Evolutionary conservation across 2,329 filamentous ascomycete species (phyloP).

Genomic region (Nigrospora osmanthi): DNA sequence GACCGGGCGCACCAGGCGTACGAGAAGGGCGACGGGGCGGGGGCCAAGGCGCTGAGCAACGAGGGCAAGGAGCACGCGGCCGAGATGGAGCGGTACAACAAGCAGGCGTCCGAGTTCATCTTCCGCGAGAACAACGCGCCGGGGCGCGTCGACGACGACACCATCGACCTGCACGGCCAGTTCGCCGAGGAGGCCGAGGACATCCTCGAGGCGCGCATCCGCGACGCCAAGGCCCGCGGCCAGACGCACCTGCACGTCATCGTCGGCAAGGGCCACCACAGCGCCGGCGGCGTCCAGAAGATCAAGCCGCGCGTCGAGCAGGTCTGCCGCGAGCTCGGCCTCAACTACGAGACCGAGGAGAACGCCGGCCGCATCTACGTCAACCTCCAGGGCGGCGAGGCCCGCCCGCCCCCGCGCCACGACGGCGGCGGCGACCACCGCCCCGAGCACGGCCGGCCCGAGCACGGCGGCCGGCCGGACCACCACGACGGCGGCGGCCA

Average conservation of each 20-base stretch:
- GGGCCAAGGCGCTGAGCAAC: constrained; percentile 76
- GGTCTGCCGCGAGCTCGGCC: constrained; percentile 72
- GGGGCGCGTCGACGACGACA: constrained; percentile 68
- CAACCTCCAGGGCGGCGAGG: constrained; percentile 69
- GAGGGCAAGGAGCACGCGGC: constrained; percentile 74
- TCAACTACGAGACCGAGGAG: constrained; percentile 75
- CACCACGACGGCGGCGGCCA: constrained; percentile 28
- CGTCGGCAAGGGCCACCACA: constrained; percentile 92
- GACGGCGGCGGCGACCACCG: constrained; percentile 22
- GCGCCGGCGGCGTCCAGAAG: constrained; percentile 74
- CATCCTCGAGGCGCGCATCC: constrained; percentile 80
- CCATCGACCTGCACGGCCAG: constrained; percentile 89
- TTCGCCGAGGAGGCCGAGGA: constrained; percentile 93
- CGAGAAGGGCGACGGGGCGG: constrained; percentile 69
- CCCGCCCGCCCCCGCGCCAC: constrained; percentile 34
- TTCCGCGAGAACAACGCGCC: constrained; percentile 89
- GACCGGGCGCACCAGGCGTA: constrained; percentile 75
- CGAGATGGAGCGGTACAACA: constrained; percentile 83
- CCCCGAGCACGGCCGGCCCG: constrained; percentile 22
- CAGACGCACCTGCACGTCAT: constrained; percentile 88
- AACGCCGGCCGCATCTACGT: constrained; percentile 88
- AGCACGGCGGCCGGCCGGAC: constrained; percentile 31
- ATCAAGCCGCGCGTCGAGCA: constrained; percentile 92
- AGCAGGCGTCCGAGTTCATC: constrained; percentile 85
- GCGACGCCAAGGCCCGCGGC: constrained; percentile 63